Percentiles rank a stretch among this genome's conserved stretches.
These are phyloP conservation scores for Williopsis jadinii DNA, from an alignment of 1,139 yeast species.

Conservation along the genomic window DNA sequence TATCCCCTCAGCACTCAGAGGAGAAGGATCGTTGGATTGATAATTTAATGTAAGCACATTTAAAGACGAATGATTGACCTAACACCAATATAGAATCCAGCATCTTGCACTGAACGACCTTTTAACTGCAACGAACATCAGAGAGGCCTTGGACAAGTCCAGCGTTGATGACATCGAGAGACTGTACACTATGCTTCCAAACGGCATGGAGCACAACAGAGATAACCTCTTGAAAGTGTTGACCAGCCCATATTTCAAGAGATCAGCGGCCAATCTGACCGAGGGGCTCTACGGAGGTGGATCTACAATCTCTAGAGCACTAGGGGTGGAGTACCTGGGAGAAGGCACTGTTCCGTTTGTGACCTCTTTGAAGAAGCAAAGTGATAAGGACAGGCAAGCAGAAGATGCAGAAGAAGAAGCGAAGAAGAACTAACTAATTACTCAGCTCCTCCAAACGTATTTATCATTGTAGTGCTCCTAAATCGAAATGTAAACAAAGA, in stretches of 20 bases:
- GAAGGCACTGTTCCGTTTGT: constrained; percentile 55
- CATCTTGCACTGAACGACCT: constrained; percentile 26
- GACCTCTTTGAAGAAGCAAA: constrained; percentile 35
- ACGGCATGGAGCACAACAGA: constrained; percentile 33
- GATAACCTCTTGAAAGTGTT: constrained; percentile 39
- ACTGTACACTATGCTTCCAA: constrained; percentile 40
- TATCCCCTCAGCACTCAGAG: too few species aligned
- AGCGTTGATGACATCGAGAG: constrained; percentile 30
- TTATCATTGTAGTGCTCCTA: too few species aligned
- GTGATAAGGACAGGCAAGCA: constrained; percentile 3
- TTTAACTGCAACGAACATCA: constrained; percentile 33
- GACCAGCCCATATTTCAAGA: constrained; percentile 48
- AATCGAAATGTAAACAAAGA: too few species aligned
- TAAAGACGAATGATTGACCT: too few species aligned
- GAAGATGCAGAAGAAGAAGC: not conserved
- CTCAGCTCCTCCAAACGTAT: too few species aligned
- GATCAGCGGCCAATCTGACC: constrained; percentile 38
- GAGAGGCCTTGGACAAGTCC: constrained; percentile 32
- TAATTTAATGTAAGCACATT: too few species aligned
- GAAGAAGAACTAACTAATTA: not conserved
- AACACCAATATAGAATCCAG: too few species aligned
- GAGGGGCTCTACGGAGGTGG: constrained; percentile 43
- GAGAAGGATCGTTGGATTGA: too few species aligned
- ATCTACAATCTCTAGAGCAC: constrained; percentile 41
- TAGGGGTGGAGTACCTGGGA: constrained; percentile 46